phyloP scores from a whole-genome alignment of 2,329 filamentous ascomycete species.

The Zymoseptoria passerinii region DNA sequence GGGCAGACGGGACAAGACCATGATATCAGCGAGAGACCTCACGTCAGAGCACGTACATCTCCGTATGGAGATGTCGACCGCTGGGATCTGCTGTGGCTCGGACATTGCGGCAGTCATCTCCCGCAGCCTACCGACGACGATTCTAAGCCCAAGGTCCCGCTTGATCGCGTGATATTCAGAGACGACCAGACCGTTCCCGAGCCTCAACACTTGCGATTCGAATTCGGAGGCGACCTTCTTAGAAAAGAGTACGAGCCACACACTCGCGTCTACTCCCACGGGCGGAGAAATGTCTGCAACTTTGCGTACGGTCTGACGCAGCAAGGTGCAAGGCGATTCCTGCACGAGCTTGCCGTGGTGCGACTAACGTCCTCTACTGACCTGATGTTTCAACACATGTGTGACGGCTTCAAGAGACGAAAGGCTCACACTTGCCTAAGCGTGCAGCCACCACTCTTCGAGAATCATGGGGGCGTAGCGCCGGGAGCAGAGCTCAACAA shows the following conservation, averaged over 20 bases:
- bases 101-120: slow-evolving; percentile 22
- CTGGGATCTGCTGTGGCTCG: slow-evolving; percentile 32
- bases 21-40: slow-evolving; percentile 7
- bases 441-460: slow-evolving; percentile 39
- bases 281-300: slow-evolving; percentile 34
- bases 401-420: slow-evolving; percentile 24
- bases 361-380: slow-evolving; percentile 33
- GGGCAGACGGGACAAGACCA: slow-evolving; percentile 5
- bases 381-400: slow-evolving; percentile 26
- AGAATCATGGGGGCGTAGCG: slow-evolving; percentile 39
- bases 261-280: slow-evolving; percentile 39
- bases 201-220: slow-evolving; percentile 13
- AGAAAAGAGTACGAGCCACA: slow-evolving; percentile 24
- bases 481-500: slow-evolving; percentile 25
- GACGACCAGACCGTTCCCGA: slow-evolving; percentile 18
- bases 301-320: slow-evolving; percentile 41
- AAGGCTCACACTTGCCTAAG: slow-evolving; percentile 35
- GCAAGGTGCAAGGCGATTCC: slow-evolving; percentile 36
- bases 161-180: slow-evolving; percentile 12
- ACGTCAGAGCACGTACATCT: slow-evolving; percentile 11
- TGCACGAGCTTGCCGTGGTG: slow-evolving; percentile 39
- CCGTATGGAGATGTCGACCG: slow-evolving; percentile 33
- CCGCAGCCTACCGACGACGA: slow-evolving; percentile 1
- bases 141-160: slow-evolving; percentile 4
- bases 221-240: slow-evolving; percentile 17